phyloP scores from a whole-genome alignment of 2,329 filamentous ascomycete species.

The Colletotrichum navitas region DNA sequence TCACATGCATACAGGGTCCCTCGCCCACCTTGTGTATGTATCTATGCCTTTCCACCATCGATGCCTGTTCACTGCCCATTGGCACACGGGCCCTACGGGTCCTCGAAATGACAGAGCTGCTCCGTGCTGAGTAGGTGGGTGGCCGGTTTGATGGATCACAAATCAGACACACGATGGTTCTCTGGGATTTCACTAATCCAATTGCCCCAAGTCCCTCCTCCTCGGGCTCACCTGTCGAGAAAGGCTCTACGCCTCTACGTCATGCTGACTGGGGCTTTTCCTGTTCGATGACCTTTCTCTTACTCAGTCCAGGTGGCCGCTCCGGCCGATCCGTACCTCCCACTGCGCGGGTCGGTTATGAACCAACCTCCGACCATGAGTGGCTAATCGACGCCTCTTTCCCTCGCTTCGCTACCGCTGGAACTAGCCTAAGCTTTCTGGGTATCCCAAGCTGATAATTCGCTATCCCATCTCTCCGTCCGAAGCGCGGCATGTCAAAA shows the following conservation, averaged over 20 bases:
- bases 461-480: slow-evolving; percentile 24
- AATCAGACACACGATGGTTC: slow-evolving; percentile 17
- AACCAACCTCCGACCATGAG: slow-evolving; percentile 24
- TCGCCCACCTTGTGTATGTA: slow-evolving; percentile 5
- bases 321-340: slow-evolving; percentile 40
- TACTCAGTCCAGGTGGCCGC: slow-evolving; percentile 33
- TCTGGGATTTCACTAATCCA: slow-evolving; percentile 31
- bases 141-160: slow-evolving; percentile 20
- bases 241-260: slow-evolving; percentile 32
- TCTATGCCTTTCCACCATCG: not conserved
- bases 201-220: slow-evolving; percentile 16
- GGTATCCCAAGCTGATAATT: slow-evolving; percentile 17
- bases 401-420: slow-evolving; percentile 27
- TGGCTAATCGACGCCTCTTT: slow-evolving; percentile 32
- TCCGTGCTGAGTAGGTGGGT: slow-evolving; percentile 24
- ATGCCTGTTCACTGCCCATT: slow-evolving; percentile 16
- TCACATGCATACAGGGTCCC: slow-evolving; percentile 39
- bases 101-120: slow-evolving; percentile 21
- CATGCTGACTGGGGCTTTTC: slow-evolving; percentile 29
- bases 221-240: slow-evolving; percentile 30
- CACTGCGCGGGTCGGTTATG: slow-evolving; percentile 17
- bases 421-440: slow-evolving; percentile 35
- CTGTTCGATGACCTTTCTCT: slow-evolving; percentile 23
- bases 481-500: slow-evolving; percentile 18
- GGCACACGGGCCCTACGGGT: slow-evolving; percentile 24